These are phyloP conservation scores for Lepidium aucheri DNA, from an alignment of 345 rosid genomes.

Conservation along the genomic window DNA sequence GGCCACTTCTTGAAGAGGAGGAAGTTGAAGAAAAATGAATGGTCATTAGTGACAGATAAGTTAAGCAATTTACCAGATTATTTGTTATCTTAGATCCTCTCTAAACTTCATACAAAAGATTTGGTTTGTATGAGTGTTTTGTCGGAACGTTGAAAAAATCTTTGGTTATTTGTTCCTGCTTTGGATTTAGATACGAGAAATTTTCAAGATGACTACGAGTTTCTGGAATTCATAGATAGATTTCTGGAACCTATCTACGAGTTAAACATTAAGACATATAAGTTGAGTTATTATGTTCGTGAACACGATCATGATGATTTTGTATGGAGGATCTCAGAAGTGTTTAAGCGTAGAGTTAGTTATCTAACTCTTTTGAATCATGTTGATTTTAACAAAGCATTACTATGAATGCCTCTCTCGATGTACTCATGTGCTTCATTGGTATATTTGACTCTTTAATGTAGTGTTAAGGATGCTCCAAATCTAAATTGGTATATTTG, in stretches of 20 bases:
- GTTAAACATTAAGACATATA: not conserved
- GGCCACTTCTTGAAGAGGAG: not conserved
- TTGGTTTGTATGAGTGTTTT: not conserved
- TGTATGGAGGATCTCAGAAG: not conserved
- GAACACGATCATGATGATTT: not conserved
- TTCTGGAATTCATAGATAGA: not conserved
- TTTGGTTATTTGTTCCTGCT: not conserved
- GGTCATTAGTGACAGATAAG: not conserved
- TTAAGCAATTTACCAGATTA: not conserved
- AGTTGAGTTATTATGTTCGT: not conserved
- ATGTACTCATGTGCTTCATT: not conserved
- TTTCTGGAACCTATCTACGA: not conserved
- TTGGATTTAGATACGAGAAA: not conserved
- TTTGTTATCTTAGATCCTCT: not conserved
- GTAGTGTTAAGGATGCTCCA: not conserved
- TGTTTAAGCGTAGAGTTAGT: not conserved
- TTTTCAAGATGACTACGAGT: not conserved
- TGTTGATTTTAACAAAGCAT: too few relatives aligned
- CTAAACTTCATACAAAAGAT: not conserved
- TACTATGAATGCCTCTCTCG: not conserved
- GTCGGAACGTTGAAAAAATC: not conserved
- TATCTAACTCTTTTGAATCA: not conserved
- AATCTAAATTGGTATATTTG: not conserved
- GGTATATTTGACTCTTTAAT: not conserved
- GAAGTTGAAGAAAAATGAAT: not conserved